phyloP scores from a whole-genome alignment of 164 flowering plant genomes.

The Aristolochia californica region DNA sequence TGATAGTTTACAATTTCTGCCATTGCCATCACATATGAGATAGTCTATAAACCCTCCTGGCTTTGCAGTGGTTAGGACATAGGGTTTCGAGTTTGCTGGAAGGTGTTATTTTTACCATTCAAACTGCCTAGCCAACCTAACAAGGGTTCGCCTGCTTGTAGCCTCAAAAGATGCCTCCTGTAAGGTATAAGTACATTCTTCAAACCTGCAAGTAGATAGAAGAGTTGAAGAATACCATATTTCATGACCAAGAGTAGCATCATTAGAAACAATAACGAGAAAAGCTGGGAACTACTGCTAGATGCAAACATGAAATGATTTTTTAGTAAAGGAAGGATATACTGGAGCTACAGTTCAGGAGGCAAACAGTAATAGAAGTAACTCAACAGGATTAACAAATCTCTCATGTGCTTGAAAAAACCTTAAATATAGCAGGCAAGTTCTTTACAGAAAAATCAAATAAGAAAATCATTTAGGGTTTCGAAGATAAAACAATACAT shows the following conservation, averaged over 20 bases:
- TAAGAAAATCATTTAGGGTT: too few species aligned
- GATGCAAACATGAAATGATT: not conserved
- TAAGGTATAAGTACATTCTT: constrained; percentile 75
- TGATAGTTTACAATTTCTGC: too few species aligned
- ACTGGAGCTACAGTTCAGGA: not conserved
- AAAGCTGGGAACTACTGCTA: not conserved
- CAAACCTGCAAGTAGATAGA: constrained; percentile 44
- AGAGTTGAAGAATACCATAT: not conserved
- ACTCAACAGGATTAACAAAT: too few species aligned
- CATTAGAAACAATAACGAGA: not conserved
- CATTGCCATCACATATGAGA: too few species aligned
- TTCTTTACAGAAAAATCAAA: too few species aligned
- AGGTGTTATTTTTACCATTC: constrained; percentile 31
- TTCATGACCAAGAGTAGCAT: not conserved
- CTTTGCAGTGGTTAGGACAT: not conserved
- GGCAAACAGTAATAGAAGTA: not conserved
- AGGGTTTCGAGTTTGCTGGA: constrained; percentile 15
- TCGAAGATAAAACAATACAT: too few species aligned
- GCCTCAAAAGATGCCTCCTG: constrained; percentile 52
- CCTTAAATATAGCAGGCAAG: too few species aligned
- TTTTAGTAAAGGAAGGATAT: not conserved
- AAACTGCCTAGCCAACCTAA: constrained; percentile 45
- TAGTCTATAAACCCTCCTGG: too few species aligned
- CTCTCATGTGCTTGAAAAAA: too few species aligned
- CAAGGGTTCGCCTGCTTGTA: constrained; percentile 34